These are phyloP conservation scores for Nematodospora anomalae DNA, from an alignment of 1,139 yeast species.

Conservation along the genomic window DNA sequence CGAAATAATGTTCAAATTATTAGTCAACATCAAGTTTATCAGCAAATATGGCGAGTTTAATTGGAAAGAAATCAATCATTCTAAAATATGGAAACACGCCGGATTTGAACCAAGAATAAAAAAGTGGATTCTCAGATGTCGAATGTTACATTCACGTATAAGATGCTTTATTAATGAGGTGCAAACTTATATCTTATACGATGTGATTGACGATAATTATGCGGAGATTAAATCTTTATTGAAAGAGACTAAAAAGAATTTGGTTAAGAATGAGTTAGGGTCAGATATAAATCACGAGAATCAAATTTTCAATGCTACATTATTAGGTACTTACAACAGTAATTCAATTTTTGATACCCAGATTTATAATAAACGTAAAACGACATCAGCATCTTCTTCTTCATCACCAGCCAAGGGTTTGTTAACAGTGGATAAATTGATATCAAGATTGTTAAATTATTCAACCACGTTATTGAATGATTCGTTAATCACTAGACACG, in stretches of 20 bases:
- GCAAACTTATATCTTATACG: slow-evolving; percentile 55
- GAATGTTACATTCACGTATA: slow-evolving; percentile 63
- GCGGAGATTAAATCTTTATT: slow-evolving; percentile 33
- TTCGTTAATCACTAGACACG: slow-evolving; percentile 64
- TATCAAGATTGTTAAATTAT: slow-evolving; percentile 53
- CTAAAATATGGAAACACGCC: slow-evolving; percentile 63
- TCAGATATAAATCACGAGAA: slow-evolving; percentile 6
- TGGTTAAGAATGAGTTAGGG: slow-evolving; percentile 11
- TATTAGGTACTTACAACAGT: slow-evolving; percentile 15
- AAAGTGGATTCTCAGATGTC: slow-evolving; percentile 59
- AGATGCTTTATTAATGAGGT: slow-evolving; percentile 58
- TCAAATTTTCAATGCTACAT: slow-evolving; percentile 5
- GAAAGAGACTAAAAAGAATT: slow-evolving; percentile 17
- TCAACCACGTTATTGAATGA: slow-evolving; percentile 67
- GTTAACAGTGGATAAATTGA: slow-evolving; percentile 52
- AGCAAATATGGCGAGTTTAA: slow-evolving; percentile 60
- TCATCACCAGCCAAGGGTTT: slow-evolving; percentile 3
- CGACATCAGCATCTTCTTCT: too few relatives aligned
- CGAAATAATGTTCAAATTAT: slow-evolving; percentile 75
- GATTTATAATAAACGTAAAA: slow-evolving; percentile 14
- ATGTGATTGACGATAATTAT: slow-evolving; percentile 63
- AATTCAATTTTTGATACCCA: slow-evolving; percentile 33
- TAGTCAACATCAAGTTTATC: slow-evolving; percentile 61
- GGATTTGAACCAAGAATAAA: slow-evolving; percentile 42
- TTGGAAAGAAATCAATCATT: slow-evolving; percentile 73